Evolutionary conservation across 1,284 basidiomycete genomes (phyloP), one percentile per base, ranked within the genome.

Genomic region (Cystobasidiaceae sp.): DNA sequence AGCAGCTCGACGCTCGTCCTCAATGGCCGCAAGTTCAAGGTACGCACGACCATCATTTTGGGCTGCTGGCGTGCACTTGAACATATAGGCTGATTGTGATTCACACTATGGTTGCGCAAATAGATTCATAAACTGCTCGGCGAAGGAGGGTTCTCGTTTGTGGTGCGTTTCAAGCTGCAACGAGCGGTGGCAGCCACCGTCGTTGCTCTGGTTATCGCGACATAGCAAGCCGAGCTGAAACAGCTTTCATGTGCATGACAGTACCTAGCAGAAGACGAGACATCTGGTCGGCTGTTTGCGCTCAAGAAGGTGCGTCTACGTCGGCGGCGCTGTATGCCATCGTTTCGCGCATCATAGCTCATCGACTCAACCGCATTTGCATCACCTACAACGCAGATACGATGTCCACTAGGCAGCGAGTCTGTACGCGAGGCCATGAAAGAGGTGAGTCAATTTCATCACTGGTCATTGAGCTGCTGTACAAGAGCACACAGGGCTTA

Each of bases 71-170:
- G 48, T 15, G 9, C 15, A 25, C 27, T 11, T n/a, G 9, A 46
- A 17, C 25, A 45, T n/a, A 27, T 21, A 8, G 25, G 51, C 17
- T 34, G 55, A 57, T 11, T 44, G 21, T 34, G 1, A 27, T 15
- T 28, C 45, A 27, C 15, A 33, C 25, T n/a, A 37, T 34, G 49
- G 23, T 25, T 17, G 15, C 3, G 3, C 32, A 39, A 13, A 57
- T 27, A 62, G 72, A 89, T 97, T 51, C 79, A 93, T 56, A 89
- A 88, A 71, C 85, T 94, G 15, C 83, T 97, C 3, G 93, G 93
- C 46, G 93, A 97, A 78, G 93, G 93, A 43, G 93, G 90, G 1
- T 96, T 96, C 81, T 91, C 89, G 15, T 96, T 93, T 75, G 93
- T 97, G 19, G 48, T 69, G 9, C 27, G 50, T 52, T 27, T 93